Evolutionary conservation across 176 grass and related monocot species (phyloP).

Genomic region (Poa annua): DNA sequence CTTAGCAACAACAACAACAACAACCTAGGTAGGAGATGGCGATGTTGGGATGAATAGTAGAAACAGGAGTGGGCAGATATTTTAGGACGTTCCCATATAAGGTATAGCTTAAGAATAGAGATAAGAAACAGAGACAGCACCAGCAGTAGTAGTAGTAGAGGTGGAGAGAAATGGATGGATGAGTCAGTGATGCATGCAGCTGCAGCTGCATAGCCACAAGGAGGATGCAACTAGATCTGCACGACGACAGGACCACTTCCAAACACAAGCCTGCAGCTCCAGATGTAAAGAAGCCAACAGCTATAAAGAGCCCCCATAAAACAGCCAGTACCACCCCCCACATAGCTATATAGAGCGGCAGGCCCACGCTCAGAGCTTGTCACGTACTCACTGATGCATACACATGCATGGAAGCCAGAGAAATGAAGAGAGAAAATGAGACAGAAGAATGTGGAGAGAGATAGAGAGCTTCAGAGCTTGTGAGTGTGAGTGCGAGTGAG

Average conservation of each 20-base stretch:
- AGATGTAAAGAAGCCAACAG: conserved; percentile 99
- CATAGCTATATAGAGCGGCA: conserved; percentile 66
- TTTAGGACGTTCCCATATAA: conserved; percentile 65
- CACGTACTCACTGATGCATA: conserved; percentile 90
- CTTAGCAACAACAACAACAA: conserved; percentile 3
- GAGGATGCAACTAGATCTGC: conserved; percentile 56
- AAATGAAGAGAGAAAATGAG: conserved; percentile 58
- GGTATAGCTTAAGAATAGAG: conserved; percentile 49
- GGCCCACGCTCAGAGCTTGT: conserved; percentile 79
- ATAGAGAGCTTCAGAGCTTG: not conserved
- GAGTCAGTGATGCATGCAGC: conserved; percentile 31
- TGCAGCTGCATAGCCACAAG: conserved; percentile 47
- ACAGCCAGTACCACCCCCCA: conserved; percentile 59
- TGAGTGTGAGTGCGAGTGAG: not conserved
- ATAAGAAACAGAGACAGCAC: conserved; percentile 32
- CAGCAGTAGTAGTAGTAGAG: not conserved
- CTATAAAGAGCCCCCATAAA: conserved; percentile 84
- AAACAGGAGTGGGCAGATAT: conserved; percentile 35
- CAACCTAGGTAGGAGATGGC: not conserved
- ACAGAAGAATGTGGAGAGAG: not conserved
- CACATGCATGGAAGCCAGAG: conserved; percentile 93
- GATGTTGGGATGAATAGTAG: conserved; percentile 20
- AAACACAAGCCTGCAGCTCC: conserved; percentile 80
- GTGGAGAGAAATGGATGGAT: conserved; percentile 39
- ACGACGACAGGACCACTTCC: conserved; percentile 71